These are phyloP conservation scores for Zygoascus ofunaensis DNA, from an alignment of 805 yeast species.

Conservation along the genomic window DNA sequence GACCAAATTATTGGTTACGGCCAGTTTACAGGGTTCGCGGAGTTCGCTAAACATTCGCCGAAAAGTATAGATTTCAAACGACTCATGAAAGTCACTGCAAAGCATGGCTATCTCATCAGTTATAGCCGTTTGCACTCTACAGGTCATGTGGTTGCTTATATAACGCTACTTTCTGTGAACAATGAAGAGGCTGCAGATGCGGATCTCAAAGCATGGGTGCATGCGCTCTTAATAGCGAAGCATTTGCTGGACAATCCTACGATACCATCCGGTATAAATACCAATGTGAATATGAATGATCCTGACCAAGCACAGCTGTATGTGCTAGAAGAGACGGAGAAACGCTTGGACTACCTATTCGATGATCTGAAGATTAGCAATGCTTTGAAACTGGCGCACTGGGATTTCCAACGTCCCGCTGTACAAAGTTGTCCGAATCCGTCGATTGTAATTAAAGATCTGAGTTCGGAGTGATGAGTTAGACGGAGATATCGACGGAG, in stretches of 20 bases:
- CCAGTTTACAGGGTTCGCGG: slow-evolving; percentile 17
- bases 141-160: slow-evolving; percentile 14
- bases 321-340: slow-evolving; percentile 9
- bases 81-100: slow-evolving; percentile 11
- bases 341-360: slow-evolving; percentile 11
- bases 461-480: not conserved
- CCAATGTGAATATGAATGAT: not conserved
- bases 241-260: not conserved
- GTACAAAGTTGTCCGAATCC: slow-evolving; percentile 16
- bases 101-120: slow-evolving; percentile 18
- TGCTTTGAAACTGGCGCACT: slow-evolving; percentile 16
- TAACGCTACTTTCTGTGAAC: slow-evolving; percentile 13
- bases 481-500: too few relatives aligned
- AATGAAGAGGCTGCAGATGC: slow-evolving; percentile 3
- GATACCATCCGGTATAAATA: not conserved
- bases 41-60: slow-evolving; percentile 15
- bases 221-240: slow-evolving; percentile 21
- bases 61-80: slow-evolving; percentile 3
- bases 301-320: slow-evolving; percentile 3
- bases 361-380: slow-evolving; percentile 13
- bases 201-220: slow-evolving; percentile 25
- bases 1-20: slow-evolving; percentile 23
- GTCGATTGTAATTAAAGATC: slow-evolving; percentile 3
- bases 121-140: slow-evolving; percentile 9
- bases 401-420: slow-evolving; percentile 17